Conservation (phyloP, 192 early-diverging fungal species). For the Haplosporangium gracile region DNA sequence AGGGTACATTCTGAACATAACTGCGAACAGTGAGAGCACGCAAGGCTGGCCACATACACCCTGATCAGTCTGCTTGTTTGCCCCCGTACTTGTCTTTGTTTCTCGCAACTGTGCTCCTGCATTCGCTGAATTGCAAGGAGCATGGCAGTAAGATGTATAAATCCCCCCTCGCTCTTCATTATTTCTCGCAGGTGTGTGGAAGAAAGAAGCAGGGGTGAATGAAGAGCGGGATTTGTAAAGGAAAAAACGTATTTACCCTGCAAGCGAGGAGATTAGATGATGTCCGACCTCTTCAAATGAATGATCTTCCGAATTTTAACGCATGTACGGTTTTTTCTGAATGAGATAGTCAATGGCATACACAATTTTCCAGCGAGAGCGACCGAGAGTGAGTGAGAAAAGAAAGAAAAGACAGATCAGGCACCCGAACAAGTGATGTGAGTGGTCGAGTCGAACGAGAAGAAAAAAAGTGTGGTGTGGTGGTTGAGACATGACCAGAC, state of each 20-base stretch:
- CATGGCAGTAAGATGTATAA: not conserved
- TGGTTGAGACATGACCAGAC: conserved; percentile 7
- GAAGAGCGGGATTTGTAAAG: not conserved
- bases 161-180: not conserved
- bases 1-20: not conserved
- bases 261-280: not conserved
- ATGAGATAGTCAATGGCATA: not conserved
- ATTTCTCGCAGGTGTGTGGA: too few species aligned
- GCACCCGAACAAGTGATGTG: not conserved
- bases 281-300: not conserved
- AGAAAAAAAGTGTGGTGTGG: not conserved
- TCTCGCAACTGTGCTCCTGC: not conserved
- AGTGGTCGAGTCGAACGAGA: not conserved
- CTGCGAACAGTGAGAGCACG: not conserved
- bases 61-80: too few species aligned
- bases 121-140: not conserved
- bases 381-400: not conserved
- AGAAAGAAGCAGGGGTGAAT: not conserved
- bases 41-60: not conserved
- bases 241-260: not conserved
- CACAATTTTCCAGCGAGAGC: not conserved
- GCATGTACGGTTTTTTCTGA: not conserved
- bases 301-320: not conserved
- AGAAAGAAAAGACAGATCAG: not conserved
- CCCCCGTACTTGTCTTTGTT: too few species aligned